Percentiles rank a stretch among this genome's conserved stretches.
phyloP scores from a whole-genome alignment of 2,329 filamentous ascomycete genomes.

The Coniochaeta hoffmannii region DNA sequence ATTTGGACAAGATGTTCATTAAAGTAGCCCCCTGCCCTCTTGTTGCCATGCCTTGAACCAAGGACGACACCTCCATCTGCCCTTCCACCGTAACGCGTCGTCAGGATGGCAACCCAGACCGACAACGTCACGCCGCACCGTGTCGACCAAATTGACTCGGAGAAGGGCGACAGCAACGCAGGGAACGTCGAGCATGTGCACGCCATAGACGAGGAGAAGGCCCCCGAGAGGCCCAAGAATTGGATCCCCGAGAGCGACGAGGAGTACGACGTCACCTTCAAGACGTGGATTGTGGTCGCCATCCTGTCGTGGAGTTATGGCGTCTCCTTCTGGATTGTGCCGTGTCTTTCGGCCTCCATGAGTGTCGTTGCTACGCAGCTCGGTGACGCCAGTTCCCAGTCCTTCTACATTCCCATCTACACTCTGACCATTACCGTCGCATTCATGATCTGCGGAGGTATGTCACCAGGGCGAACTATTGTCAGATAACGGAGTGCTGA shows the following conservation, averaged over 20 bases:
- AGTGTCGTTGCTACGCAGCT: constrained; percentile 23
- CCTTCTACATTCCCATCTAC: constrained; percentile 28
- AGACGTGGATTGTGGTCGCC: constrained; percentile 30
- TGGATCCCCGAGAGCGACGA: constrained; percentile 23
- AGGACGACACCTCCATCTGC: neutral
- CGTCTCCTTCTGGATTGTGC: constrained; percentile 31
- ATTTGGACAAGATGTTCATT: neutral
- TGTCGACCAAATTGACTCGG: neutral
- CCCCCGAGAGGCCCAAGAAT: neutral
- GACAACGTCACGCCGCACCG: neutral
- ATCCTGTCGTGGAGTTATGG: constrained; percentile 28
- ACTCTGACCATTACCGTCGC: constrained; percentile 32
- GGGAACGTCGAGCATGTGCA: neutral
- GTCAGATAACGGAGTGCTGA: neutral
- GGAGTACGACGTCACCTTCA: constrained; percentile 30
- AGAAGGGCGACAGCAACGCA: neutral
- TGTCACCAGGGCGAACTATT: neutral
- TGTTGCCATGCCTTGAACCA: neutral
- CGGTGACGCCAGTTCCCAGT: constrained; percentile 21
- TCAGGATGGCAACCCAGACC: neutral
- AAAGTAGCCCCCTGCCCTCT: neutral
- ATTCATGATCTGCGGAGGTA: constrained; percentile 28
- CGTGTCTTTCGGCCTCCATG: constrained; percentile 21
- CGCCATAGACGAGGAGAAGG: neutral
- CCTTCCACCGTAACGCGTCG: neutral